Percentiles rank a stretch among this genome's conserved stretches.
These are phyloP conservation scores for Boletellus deceptivus DNA, from an alignment of 1,284 basidiomycete species.

Conservation along the genomic window DNA sequence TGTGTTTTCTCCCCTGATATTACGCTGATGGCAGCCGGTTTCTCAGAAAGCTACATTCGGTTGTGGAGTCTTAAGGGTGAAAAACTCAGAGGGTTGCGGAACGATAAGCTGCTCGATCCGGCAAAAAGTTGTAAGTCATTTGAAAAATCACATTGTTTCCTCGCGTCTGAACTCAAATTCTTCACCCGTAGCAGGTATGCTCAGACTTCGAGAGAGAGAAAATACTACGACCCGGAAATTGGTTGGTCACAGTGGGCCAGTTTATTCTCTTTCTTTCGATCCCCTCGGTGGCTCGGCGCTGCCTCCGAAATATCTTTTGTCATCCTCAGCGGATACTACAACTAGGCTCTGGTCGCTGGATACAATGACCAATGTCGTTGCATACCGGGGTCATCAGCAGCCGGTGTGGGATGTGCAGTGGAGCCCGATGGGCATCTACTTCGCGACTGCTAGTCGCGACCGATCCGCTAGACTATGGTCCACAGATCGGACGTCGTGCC, in stretches of 20 bases:
- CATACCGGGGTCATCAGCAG: slow-evolving; percentile 94
- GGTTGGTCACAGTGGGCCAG: slow-evolving; percentile 94
- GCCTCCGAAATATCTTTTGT: slow-evolving; percentile 86
- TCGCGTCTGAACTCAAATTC: slow-evolving; percentile 5
- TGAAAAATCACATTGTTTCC: background rate
- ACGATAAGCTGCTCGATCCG: slow-evolving; percentile 67
- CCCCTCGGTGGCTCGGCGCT: slow-evolving; percentile 84
- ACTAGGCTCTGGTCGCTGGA: slow-evolving; percentile 94
- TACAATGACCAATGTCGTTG: slow-evolving; percentile 90
- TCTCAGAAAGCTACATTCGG: slow-evolving; percentile 93
- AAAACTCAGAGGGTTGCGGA: slow-evolving; percentile 74
- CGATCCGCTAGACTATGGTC: slow-evolving; percentile 96
- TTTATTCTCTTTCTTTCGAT: slow-evolving; percentile 94
- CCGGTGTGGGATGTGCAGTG: slow-evolving; percentile 99
- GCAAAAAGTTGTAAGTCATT: slow-evolving; percentile 64
- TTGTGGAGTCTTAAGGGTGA: slow-evolving; percentile 96
- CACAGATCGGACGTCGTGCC: slow-evolving; percentile 84
- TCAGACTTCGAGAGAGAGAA: slow-evolving; percentile 73
- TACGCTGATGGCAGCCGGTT: slow-evolving; percentile 94
- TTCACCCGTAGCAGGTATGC: slow-evolving; percentile 48
- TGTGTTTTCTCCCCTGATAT: slow-evolving; percentile 90
- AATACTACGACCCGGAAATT: slow-evolving; percentile 86
- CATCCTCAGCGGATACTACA: slow-evolving; percentile 92
- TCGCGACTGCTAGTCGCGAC: slow-evolving; percentile 93
- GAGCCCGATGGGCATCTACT: slow-evolving; percentile 98